Conservation (phyloP, 106 monocot genomes). For the Dactylorhiza incarnata region DNA sequence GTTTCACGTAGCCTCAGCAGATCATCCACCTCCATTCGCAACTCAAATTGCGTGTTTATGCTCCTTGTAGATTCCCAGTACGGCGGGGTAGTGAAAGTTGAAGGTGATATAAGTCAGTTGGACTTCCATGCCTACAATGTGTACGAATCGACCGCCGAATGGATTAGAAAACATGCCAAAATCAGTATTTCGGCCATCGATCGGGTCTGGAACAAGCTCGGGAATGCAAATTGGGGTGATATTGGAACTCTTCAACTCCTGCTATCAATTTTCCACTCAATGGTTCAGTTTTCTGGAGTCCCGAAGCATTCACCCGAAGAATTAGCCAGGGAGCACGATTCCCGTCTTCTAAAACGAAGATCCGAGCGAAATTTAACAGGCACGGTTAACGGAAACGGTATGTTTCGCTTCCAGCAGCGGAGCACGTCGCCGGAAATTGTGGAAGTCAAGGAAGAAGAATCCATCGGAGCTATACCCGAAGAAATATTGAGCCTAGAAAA, state of each 20-base stretch:
- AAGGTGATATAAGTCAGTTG: slow-evolving; percentile 68
- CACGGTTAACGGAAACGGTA: slow-evolving; percentile 52
- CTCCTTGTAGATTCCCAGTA: slow-evolving; percentile 82
- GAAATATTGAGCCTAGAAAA: slow-evolving; percentile 57
- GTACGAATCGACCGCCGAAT: slow-evolving; percentile 73
- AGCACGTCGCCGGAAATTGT: slow-evolving; percentile 80
- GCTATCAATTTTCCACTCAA: slow-evolving; percentile 68
- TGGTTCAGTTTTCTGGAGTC: slow-evolving; percentile 68
- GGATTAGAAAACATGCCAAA: slow-evolving; percentile 59
- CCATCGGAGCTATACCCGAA: slow-evolving; percentile 28
- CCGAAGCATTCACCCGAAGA: slow-evolving; percentile 72
- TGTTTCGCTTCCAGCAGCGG: slow-evolving; percentile 49
- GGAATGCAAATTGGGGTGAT: slow-evolving; percentile 93
- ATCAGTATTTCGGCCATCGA: slow-evolving; percentile 72
- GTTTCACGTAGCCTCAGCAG: slow-evolving; percentile 74
- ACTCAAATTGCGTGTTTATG: slow-evolving; percentile 76
- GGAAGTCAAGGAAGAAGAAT: slow-evolving; percentile 78
- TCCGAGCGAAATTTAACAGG: slow-evolving; percentile 63
- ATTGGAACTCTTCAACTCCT: slow-evolving; percentile 78
- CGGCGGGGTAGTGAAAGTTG: slow-evolving; percentile 74
- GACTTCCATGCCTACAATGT: slow-evolving; percentile 67
- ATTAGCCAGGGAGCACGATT: slow-evolving; percentile 53
- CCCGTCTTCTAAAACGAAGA: slow-evolving; percentile 59
- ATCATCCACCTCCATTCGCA: slow-evolving; percentile 40
- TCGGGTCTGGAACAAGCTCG: slow-evolving; percentile 83